These are phyloP conservation scores for Candida succiphila DNA, from an alignment of 805 yeast species.

Conservation along the genomic window DNA sequence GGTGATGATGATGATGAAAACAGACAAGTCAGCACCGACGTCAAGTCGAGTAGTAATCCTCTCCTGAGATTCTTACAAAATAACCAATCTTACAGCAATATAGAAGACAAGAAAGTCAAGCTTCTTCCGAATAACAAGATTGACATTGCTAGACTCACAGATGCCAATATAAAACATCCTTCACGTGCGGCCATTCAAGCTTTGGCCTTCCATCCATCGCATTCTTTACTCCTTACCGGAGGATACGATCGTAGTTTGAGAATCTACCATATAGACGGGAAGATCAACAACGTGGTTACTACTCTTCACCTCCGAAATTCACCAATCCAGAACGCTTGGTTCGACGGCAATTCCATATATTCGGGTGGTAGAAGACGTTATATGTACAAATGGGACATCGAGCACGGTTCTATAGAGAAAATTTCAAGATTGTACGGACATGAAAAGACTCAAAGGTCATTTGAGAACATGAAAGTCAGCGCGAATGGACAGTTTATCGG, in stretches of 20 bases:
- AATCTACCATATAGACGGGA: slow-evolving; percentile 86
- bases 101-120: slow-evolving; percentile 28
- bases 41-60: slow-evolving; percentile 21
- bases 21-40: slow-evolving; percentile 3
- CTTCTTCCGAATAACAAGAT: slow-evolving; percentile 61
- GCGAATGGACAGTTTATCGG: slow-evolving; percentile 67
- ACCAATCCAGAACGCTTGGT: slow-evolving; percentile 71
- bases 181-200: slow-evolving; percentile 81
- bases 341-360: slow-evolving; percentile 48
- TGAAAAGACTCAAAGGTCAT: slow-evolving; percentile 72
- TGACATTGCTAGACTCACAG: slow-evolving; percentile 75
- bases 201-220: slow-evolving; percentile 73
- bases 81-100: slow-evolving; percentile 19
- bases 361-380: slow-evolving; percentile 90
- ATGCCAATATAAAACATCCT: slow-evolving; percentile 65
- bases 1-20: not conserved
- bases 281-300: slow-evolving; percentile 68
- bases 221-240: slow-evolving; percentile 78
- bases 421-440: slow-evolving; percentile 88
- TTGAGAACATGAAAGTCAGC: slow-evolving; percentile 77
- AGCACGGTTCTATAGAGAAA: slow-evolving; percentile 57
- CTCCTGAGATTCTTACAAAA: slow-evolving; percentile 21
- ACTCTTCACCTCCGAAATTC: slow-evolving; percentile 69
- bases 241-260: slow-evolving; percentile 89
- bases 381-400: slow-evolving; percentile 86